Evolutionary conservation across 2,329 filamentous ascomycete species (phyloP), one percentile per base, ranked within the genome.

Genomic region (Magnaporthiopsis incrustans): DNA sequence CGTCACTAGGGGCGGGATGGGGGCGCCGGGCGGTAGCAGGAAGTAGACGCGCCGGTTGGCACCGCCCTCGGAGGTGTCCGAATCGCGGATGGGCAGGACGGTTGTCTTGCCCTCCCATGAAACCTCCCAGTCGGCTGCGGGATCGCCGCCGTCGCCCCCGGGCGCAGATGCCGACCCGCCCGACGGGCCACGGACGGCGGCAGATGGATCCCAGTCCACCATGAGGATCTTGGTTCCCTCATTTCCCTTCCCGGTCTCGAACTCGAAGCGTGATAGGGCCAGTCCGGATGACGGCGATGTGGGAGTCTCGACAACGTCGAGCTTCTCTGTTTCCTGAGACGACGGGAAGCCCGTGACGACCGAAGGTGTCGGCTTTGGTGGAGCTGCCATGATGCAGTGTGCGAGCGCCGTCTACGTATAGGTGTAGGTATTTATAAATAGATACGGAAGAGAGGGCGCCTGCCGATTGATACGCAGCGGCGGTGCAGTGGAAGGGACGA

Each of bases 141-240:
- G 75, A 3, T 77, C 81, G 57, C 77, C 74, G 65, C 82, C 78
- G 68, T 84, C 82, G 63, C 68, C 68, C 32, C 69, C 67, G 33
- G 33, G 33, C 4, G 33, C 11, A 35, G 33, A 35, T 35, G 33
- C 11, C 33, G 33, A 35, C 12, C 12, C 33, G 12, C 61, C 61
- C 33, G 14, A 57, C 26, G 35, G 57, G 26, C 60, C 38, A 32
- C 12, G 32, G 44, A 25, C 26, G n/a, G 66, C 66, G 57, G 70
- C 64, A n/a, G 66, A 65, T 12, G 76, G 73, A 73, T 91, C 87
- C 92, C 92, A 97, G 75, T 97, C 92, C 56, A 96, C 88, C 91
- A 97, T 95, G 70, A 97, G 79, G 67, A 97, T 88, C 79, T 96
- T 97, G 67, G 91, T 96, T 57, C 92, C 92, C 68, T 93, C 89